Evolutionary conservation across 352 stramenopile species (phyloP).

Genomic region (Pythium phragmitis): DNA sequence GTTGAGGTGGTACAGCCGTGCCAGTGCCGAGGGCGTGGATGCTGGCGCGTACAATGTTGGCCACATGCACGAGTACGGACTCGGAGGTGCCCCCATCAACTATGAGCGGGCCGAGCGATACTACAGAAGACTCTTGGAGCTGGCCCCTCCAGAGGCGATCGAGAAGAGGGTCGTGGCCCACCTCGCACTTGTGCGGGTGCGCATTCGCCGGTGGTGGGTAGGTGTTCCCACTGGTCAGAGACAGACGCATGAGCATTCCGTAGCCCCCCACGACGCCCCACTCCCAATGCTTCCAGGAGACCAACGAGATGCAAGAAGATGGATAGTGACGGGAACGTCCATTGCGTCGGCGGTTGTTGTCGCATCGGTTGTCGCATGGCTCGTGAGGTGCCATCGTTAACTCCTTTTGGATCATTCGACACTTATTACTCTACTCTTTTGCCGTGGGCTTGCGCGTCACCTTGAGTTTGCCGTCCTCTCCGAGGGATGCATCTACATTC

Average conservation of each 20-base stretch:
- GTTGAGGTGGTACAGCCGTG: conserved; percentile 68
- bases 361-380: not conserved
- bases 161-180: conserved; percentile 21
- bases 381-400: not conserved
- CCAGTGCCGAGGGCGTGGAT: conserved; percentile 55
- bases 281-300: not conserved
- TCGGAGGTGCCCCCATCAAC: conserved; percentile 48
- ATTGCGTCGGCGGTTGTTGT: not conserved
- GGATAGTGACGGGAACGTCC: not conserved
- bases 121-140: conserved; percentile 54
- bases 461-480: conserved; percentile 31
- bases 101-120: conserved; percentile 56
- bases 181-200: conserved; percentile 17
- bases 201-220: not conserved
- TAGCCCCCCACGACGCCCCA: not conserved
- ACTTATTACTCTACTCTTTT: not conserved
- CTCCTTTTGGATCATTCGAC: not conserved
- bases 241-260: not conserved
- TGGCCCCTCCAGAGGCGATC: conserved; percentile 30
- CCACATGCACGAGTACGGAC: conserved; percentile 69
- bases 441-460: conserved; percentile 14
- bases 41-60: conserved; percentile 73
- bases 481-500: conserved; percentile 31
- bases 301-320: not conserved
- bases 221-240: not conserved